Evolutionary conservation across 768 basidiomycete species (phyloP).

Genomic region (Calocybe indica): DNA sequence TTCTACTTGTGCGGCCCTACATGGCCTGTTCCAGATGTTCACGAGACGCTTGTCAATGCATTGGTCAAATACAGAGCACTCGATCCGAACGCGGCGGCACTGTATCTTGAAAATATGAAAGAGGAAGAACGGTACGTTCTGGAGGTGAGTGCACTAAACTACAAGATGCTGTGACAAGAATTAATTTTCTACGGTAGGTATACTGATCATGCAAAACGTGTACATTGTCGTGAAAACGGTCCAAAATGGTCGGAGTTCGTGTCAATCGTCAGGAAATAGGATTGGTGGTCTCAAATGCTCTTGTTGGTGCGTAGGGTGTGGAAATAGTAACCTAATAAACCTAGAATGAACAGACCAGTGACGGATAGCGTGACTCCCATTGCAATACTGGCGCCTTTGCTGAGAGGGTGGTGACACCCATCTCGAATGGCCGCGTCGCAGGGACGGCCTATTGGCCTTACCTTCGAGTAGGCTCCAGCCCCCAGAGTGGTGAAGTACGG

Average conservation of each 20-base stretch:
- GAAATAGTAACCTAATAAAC: conserved; percentile 19
- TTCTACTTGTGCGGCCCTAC: conserved; percentile 99
- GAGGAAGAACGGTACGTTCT: conserved; percentile 97
- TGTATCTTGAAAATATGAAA: conserved; percentile 83
- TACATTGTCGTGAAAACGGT: too few relatives aligned
- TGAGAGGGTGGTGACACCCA: conserved; percentile 52
- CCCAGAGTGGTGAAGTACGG: conserved; percentile 74
- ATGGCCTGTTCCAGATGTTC: conserved; percentile 99
- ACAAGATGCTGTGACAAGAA: too few relatives aligned
- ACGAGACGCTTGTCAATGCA: conserved; percentile 83
- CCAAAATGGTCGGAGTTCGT: too few relatives aligned
- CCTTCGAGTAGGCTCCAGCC: conserved; percentile 58
- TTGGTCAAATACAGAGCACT: conserved; percentile 67
- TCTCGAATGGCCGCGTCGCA: conserved; percentile 68
- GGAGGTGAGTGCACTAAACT: conserved; percentile 50
- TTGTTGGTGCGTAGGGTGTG: too few relatives aligned
- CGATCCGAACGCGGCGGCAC: conserved; percentile 61
- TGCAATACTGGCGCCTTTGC: conserved; percentile 57
- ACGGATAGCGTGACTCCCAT: conserved; percentile 62
- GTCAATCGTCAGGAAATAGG: too few relatives aligned
- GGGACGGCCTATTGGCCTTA: conserved; percentile 61
- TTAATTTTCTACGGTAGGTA: too few relatives aligned
- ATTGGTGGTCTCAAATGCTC: too few relatives aligned
- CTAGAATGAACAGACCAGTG: conserved; percentile 54
- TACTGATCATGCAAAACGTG: too few relatives aligned